Evolutionary conservation across 1,139 yeast species (phyloP), one percentile per base, ranked within the genome.

Genomic region (Yamadazyma conglobata): DNA sequence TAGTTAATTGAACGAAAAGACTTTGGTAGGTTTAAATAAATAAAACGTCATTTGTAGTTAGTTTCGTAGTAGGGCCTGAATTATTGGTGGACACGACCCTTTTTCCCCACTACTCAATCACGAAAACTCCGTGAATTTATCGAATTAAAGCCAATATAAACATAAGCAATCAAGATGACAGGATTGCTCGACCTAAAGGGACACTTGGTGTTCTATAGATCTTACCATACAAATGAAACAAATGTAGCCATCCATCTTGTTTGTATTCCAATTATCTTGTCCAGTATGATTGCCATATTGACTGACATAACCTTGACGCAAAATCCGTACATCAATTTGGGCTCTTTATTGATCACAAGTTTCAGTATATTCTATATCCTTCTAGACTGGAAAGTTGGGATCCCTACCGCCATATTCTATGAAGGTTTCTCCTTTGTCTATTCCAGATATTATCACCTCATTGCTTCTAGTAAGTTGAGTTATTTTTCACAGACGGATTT

Each of bases 121-220:
- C n/a, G n/a, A n/a, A n/a, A n/a, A n/a, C n/a, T n/a, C n/a, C n/a
- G n/a, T n/a, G n/a, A n/a, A n/a, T n/a, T n/a, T n/a, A n/a, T n/a
- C n/a, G n/a, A n/a, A n/a, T n/a, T n/a, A n/a, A n/a, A n/a, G n/a
- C n/a, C n/a, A n/a, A n/a, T n/a, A n/a, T n/a, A n/a, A n/a, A n/a
- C n/a, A n/a, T n/a, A n/a, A n/a, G n/a, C n/a, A n/a, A 22, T 19
- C 24, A 17, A n/a, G 15, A 57, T 54, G 60, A 28, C 55, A 14
- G 59, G 53, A 4, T 28, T 69, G 15, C 50, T 79, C 12, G 73
- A 79, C 44, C 61, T 86, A 20, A 72, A 73, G 32, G 70, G 71
- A 22, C 96, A 89, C 46, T 67, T 89, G 33, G 77, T 79, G 15
- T 85, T 85, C 49, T 91, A 91, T 64, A 79, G 93, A 55, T 72